Evolutionary conservation across 2,329 filamentous ascomycete genomes (phyloP), one percentile per base, ranked within the genome.

Genomic region (Clonostachys rosea): DNA sequence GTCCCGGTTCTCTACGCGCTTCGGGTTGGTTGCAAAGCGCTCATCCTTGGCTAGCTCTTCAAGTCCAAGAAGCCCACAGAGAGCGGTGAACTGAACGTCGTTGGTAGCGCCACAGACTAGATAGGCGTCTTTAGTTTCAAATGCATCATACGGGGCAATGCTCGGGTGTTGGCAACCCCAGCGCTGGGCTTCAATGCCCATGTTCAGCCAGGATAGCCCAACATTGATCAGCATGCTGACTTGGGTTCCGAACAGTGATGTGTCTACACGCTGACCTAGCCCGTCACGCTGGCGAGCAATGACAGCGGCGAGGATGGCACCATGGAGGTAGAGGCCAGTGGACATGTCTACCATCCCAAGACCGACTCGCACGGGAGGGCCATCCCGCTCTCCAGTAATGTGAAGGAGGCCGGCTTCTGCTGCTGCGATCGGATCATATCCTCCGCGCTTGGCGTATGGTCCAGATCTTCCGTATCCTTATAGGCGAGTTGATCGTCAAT

Each of bases 61-160:
- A 2, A 53, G 46, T 2, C 58, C 60, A 2, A 68, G 34, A 11
- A 56, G 46, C 11, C 52, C 45, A 40, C 60, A 63, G 10, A 70
- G 50, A 1, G 46, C 52, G 16, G 47, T 42, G 48, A 65, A 70
- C 44, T 68, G 66, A 14, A 60, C 54, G 40, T 68, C 61, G 48
- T 67, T 69, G 30, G 58, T 62, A 5, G 61, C 62, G 16, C 61
- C 62, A n/a, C 59, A 52, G 7, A 60, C 57, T 9, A 67, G 45
- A 47, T 59, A 61, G 2, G 51, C 48, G 47, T 66, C 59, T 39
- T 62, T 64, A 9, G 64, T 66, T 49, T 61, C 56, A 56, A 65
- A 75, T 0, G 68, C 68, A 47, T 73, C 63, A 45, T 74, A 76
- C 2, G 71, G 72, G 11, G 70, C 71, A 34, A 74, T 68, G 35